Evolutionary conservation across 1,139 yeast genomes (phyloP), one percentile per base, ranked within the genome.

Genomic region (Yamadazyma buinensis): DNA sequence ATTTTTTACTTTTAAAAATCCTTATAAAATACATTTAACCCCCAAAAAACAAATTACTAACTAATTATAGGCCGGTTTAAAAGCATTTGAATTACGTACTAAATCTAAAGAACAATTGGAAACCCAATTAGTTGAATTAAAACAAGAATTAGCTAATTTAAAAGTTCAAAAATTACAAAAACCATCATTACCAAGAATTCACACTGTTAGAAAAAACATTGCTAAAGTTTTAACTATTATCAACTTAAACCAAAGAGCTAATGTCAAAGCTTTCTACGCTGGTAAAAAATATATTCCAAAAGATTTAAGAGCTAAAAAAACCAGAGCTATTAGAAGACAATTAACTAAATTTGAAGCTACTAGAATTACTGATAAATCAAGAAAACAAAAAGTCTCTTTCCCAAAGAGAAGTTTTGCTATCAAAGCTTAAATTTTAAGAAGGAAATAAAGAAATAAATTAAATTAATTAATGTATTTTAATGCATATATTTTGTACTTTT

Each of bases 261-360:
- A 84, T 58, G 96, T 87, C 67, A 86, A 86, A 73, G 95, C 84
- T 66, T 84, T 85, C 80, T 90, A 88, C 92, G 79, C 80, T 57
- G 95, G 90, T 75, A 88, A 88, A 83, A 90, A 88, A 77, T 85
- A 81, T 82, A 79, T 82, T 70, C 98, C 98, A 78, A 90, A 90
- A 80, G 97, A 90, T 71, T 82, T 92, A 75, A 92, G 97, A 79
- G 95, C 87, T 63, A 92, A 92, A 90, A 86, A 92, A 84, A 92
- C 98, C 75, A 92, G 97, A 83, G 97, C 98, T 72, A 76, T 92
- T 73, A 90, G 98, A 85, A 87, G 97, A 81, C 80, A 82, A 69
- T 81, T 92, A 68, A 81, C 97, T 70, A 77, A 84, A 67, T 72
- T 73, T 72, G 97, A 92, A 77, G 81, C 85, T 66, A 64, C 78